Base-by-base conservation (phyloP, 257 asterid genomes). In the Solanum stenotomum region DNA sequence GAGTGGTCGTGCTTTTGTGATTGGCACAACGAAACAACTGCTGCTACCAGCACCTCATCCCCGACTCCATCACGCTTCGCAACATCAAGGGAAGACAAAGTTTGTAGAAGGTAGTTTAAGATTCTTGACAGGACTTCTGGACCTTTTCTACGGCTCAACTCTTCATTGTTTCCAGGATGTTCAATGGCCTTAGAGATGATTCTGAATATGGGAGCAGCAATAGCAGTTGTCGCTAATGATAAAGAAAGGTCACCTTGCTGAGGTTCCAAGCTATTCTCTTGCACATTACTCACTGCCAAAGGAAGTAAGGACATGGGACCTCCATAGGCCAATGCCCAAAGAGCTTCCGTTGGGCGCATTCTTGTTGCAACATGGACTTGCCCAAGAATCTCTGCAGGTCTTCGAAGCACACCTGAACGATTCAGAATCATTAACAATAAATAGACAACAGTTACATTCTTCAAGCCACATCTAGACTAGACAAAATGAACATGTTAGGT, bases 321-420 rank as follows among this genome's bases (percentile, higher is more conserved):
- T 88, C 99, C 99, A 90, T 94, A 94, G 49, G 98, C 98, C 94
- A 96, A 90, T 90, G 98, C 98, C 99, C 99, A 97, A 85, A 97
- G 91, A 88, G 99, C 96, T 92, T 97, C 99, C 23, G 94, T 87
- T 27, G 99, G 98, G 38, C 99, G 94, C 94, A 94, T 94, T 93
- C 98, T 95, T 89, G 93, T 92, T 86, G 99, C 98, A 89, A 97
- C 98, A 77, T 97, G 98, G 86, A 97, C 99, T 93, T 97, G 99
- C 90, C 99, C 99, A 87, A 97, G 99, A 91, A 97, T 98, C 93
- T 97, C 99, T 59, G 99, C 99, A 40, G 98, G 99, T 87, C 98
- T 93, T 88, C 99, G 94, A 65, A 91, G 94, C 94, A 93, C 90
- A 85, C 99, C 99, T 97, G 92, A 90, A 90, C 88, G 16, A 46